A percentile compares a stretch with the other conserved stretches of the same genome.
phyloP scores from a whole-genome alignment of 2,329 filamentous ascomycete species.

The Cytospora mali region DNA sequence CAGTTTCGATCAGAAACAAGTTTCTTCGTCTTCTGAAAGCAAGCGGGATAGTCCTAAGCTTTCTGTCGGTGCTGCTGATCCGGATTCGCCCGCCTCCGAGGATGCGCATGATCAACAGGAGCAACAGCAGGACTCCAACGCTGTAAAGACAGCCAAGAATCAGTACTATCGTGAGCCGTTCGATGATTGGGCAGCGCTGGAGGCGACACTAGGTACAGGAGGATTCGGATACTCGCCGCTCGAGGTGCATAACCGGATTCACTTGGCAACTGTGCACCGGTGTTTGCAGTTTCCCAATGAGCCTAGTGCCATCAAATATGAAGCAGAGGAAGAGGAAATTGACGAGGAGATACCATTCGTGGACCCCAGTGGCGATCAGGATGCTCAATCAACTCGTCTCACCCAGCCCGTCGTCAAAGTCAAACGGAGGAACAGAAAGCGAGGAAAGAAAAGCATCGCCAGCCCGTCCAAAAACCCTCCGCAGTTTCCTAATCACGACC shows the following conservation, averaged over 20 bases:
- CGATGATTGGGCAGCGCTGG: conserved; percentile 18
- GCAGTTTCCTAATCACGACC: background rate
- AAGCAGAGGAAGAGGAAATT: no score
- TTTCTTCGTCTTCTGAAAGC: background rate
- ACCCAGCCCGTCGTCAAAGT: no score
- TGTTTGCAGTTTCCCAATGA: background rate
- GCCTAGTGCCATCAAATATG: no score
- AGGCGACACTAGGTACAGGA: conserved; percentile 1
- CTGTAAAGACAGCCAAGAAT: background rate
- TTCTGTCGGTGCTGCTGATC: background rate
- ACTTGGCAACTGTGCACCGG: conserved; percentile 17
- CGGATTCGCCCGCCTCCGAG: background rate
- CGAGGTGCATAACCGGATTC: conserved; percentile 23
- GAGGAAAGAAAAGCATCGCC: background rate
- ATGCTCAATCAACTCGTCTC: no score
- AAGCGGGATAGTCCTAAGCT: background rate
- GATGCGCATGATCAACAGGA: background rate
- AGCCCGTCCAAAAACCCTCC: background rate
- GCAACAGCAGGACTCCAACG: background rate
- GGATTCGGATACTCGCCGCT: conserved; percentile 10
- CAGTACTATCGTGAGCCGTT: conserved; percentile 3
- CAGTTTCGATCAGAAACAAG: conserved; percentile 15
- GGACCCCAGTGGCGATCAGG: no score
- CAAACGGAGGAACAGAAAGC: background rate
- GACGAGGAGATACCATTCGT: no score